phyloP scores from a whole-genome alignment of 352 stramenopile genomes.

The Globisporangium iwayamae region DNA sequence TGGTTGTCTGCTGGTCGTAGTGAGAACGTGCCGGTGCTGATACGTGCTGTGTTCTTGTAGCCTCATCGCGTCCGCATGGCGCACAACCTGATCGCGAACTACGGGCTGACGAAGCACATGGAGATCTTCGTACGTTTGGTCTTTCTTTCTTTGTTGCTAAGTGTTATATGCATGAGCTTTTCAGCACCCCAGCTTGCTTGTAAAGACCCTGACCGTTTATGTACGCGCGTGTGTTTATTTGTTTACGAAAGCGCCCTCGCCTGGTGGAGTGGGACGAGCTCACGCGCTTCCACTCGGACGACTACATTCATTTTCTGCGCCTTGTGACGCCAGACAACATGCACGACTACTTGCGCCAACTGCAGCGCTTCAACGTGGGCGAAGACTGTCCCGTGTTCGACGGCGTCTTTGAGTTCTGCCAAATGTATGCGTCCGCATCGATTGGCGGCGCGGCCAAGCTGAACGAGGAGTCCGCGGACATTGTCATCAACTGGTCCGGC shows the following conservation, averaged over 20 bases:
- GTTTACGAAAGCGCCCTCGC: constrained; percentile 72
- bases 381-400: constrained; percentile 99
- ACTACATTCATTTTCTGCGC: constrained; percentile 99
- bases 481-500: constrained; percentile 99
- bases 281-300: constrained; percentile 98
- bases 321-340: constrained; percentile 99
- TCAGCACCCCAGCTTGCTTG: not conserved
- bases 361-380: constrained; percentile 97
- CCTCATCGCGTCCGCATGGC: constrained; percentile 99
- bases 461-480: constrained; percentile 94
- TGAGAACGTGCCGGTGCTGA: not conserved
- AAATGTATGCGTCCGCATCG: constrained; percentile 96
- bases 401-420: constrained; percentile 98
- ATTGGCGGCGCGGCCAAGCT: constrained; percentile 96
- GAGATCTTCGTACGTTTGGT: constrained; percentile 92
- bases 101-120: constrained; percentile 99
- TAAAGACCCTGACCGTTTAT: not conserved
- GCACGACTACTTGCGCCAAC: constrained; percentile 92
- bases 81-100: constrained; percentile 99
- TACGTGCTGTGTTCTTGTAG: constrained; percentile 24
- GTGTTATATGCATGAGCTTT: not conserved
- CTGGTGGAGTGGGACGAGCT: constrained; percentile 96
- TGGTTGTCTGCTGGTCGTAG: constrained; percentile 1
- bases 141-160: not conserved
- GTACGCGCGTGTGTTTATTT: not conserved